Evolutionary conservation across 2,329 filamentous ascomycete genomes (phyloP), one percentile per base, ranked within the genome.

Genomic region (Epichloe elymi): DNA sequence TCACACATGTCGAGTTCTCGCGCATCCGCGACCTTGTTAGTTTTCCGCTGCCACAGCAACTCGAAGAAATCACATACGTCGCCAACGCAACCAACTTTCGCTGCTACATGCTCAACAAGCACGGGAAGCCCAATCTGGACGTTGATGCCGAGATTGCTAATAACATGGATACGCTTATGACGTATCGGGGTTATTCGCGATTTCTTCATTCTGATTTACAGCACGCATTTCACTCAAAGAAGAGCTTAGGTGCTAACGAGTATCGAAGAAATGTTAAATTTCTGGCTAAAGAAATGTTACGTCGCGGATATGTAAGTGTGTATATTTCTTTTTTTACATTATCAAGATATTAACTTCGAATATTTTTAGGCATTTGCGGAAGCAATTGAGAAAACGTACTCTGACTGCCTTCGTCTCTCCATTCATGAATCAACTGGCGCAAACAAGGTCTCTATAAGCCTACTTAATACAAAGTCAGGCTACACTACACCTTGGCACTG

Each of bases 1-100:
- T 38, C 20, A 19, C 17, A 6, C 19, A 39, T 14, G 40, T 50
- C 20, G 19, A 30, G 5, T 50, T 50, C 19, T 45, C 48, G 1
- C 37, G 48, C 11, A 20, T 50, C 33, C 44, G 26, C 11, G 48
- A 50, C 19, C 48, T 78, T 12, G 61, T 74, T 1, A 57, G 70
- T n/a, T 61, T 71, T 19, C 59, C 61, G 1, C 53, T 69, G 2
- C 65, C 68, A 0, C 61, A 67, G 4, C 61, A 71, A 45, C 48
- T 74, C 39, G 61, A 65, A 2, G 72, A 74, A 56, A 72, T 74
- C 35, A 58, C 57, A 0, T 65, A 65, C n/a, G 60, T 64, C 2
- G 61, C 62, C 30, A 64, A 65, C 17, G 58, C 55, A 0, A 63
- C 63, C 2, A 60, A 59, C 8, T 63, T 65, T 19, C 62, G 63